These are phyloP conservation scores for Trichoderma polysporum DNA, from an alignment of 2,329 filamentous ascomycete genomes.

Conservation along the genomic window DNA sequence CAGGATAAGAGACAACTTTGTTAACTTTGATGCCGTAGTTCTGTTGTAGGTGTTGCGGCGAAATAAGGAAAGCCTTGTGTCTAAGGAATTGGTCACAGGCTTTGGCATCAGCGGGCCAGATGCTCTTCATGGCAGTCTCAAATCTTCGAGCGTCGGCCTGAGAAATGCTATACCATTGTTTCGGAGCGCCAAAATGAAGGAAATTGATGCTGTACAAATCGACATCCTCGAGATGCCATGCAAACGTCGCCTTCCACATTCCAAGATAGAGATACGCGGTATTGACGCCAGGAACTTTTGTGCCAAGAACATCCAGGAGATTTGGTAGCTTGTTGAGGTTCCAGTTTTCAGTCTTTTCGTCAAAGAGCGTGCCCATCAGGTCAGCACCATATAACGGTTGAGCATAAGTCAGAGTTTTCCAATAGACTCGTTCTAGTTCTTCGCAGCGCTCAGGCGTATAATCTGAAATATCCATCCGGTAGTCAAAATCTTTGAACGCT, in stretches of 20 bases:
- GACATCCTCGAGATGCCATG: conserved; percentile 98
- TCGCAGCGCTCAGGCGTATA: conserved; percentile 90
- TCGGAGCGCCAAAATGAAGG: conserved; percentile 96
- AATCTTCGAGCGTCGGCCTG: conserved; percentile 92
- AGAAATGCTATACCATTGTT: conserved; percentile 99
- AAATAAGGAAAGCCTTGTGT: conserved; percentile 97
- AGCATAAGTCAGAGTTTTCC: conserved; percentile 95
- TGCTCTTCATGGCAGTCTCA: conserved; percentile 89
- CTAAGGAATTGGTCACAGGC: conserved; percentile 93
- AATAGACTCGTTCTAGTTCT: conserved; percentile 91
- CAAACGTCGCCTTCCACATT: conserved; percentile 99
- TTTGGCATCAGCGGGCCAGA: conserved; percentile 94
- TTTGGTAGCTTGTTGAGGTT: conserved; percentile 95
- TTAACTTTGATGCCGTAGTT: conserved; percentile 96
- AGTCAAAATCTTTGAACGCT: conserved; percentile 88
- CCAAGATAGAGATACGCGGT: conserved; percentile 96
- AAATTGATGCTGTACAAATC: conserved; percentile 99
- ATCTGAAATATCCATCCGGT: conserved; percentile 81
- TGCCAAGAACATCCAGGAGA: conserved; percentile 87
- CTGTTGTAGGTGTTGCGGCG: conserved; percentile 79
- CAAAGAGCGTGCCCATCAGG: conserved; percentile 92
- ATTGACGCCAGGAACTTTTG: conserved; percentile 95
- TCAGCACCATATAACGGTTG: conserved; percentile 94
- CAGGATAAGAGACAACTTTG: conserved; percentile 90
- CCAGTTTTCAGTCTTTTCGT: conserved; percentile 80